These are phyloP conservation scores for Candida nemodendra DNA, from an alignment of 805 yeast species.

Conservation along the genomic window DNA sequence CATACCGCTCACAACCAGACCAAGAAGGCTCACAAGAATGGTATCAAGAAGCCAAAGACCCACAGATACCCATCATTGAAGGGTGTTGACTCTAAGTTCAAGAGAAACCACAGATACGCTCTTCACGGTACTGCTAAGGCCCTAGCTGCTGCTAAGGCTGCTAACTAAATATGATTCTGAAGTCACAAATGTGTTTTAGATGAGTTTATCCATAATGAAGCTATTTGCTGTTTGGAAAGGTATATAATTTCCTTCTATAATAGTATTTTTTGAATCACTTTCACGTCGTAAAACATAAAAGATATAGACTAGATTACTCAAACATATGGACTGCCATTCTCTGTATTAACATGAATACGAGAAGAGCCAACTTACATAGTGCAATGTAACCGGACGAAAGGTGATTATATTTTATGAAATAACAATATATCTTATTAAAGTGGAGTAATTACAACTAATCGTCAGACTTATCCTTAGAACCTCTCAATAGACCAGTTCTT, in stretches of 20 bases:
- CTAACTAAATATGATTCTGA: conserved; percentile 18
- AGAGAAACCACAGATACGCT: conserved; percentile 99
- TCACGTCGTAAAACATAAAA: too few relatives aligned
- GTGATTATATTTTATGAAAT: conserved; percentile 1
- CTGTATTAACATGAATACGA: too few relatives aligned
- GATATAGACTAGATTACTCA: too few relatives aligned
- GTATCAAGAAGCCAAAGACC: conserved; percentile 99
- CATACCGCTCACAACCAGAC: conserved; percentile 99
- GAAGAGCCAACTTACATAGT: too few relatives aligned
- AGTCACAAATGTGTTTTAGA: conserved; percentile 2
- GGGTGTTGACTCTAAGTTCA: conserved; percentile 99
- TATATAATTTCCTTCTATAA: neutral
- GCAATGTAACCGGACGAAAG: too few relatives aligned
- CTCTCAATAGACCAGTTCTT: conserved; percentile 99
- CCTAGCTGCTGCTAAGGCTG: conserved; percentile 69
- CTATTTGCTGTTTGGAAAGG: conserved; percentile 6
- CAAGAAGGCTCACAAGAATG: conserved; percentile 99
- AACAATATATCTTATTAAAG: conserved; percentile 32
- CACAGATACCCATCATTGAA: conserved; percentile 97
- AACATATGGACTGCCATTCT: too few relatives aligned
- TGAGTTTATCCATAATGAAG: conserved; percentile 7
- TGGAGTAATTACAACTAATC: conserved; percentile 27
- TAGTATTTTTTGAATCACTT: neutral
- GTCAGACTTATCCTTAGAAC: conserved; percentile 74
- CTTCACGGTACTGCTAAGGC: conserved; percentile 96